Base-by-base conservation (phyloP, 805 yeast genomes). In the Nakazawaea ambrosiae region DNA sequence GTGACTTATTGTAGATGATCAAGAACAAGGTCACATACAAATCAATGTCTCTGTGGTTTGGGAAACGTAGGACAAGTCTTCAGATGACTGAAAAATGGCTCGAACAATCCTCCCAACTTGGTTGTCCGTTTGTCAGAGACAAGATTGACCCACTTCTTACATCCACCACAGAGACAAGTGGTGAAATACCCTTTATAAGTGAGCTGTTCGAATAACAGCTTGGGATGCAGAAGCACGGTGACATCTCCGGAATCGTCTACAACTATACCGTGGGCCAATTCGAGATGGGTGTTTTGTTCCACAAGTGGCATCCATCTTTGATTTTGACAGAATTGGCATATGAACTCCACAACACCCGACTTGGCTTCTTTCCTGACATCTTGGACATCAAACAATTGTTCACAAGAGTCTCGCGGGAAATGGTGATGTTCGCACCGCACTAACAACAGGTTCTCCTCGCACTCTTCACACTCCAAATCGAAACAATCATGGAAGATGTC, bases 231-330 rank as follows among this genome's bases (percentile, higher is more conserved):
- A 4, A 51, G 20, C 2, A 39, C 44, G 1, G 46, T 24, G 8
- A 45, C 34, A 20, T 37, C 36, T 9, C 31, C 41, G 5, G 27
- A 29, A 8, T 27, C 20, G 2, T 20, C 20, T 2, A 51, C n/a
- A n/a, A n/a, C n/a, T n/a, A 53, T 37, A 4, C 57, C 57, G 33
- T 53, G 57, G 1, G 54, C 50, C 17, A 44, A n/a, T 5, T 44
- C 30, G 44, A 53, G 39, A 34, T 53, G 57, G 16, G 14, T 10
- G 24, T 22, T 8, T 22, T 22, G 7, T 10, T 22, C 10, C 10
- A 8, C 24, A 10, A 22, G 10, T 10, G 24, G 24, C 7, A 22
- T 22, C 7, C 24, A 10, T 22, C 24, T 22, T 7, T 10, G 24
- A 7, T 10, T 10, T 10, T 8, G 24, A 22, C 24, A 22, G 24